Conservation (phyloP, 768 basidiomycete genomes). For the Amanita rubescens region DNA sequence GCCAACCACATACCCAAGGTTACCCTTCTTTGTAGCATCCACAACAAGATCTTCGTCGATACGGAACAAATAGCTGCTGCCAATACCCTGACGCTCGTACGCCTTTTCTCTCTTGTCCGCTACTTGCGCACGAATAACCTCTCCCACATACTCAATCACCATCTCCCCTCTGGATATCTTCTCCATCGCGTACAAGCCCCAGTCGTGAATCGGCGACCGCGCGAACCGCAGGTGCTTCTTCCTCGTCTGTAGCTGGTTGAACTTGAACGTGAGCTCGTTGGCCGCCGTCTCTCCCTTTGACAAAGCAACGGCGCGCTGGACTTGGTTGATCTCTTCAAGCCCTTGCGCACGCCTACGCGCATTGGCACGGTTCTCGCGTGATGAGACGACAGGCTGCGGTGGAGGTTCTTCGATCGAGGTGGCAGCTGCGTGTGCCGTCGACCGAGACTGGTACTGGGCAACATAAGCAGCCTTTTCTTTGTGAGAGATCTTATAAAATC, state of each 20-base stretch:
- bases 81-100: conserved; percentile 96
- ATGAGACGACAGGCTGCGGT: conserved; percentile 58
- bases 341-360: conserved; percentile 88
- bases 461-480: conserved; percentile 90
- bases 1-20: conserved; percentile 73
- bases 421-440: conserved; percentile 35
- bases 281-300: conserved; percentile 70
- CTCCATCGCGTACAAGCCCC: conserved; percentile 98
- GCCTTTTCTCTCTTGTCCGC: conserved; percentile 96
- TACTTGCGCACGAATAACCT: conserved; percentile 90
- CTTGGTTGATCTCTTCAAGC: conserved; percentile 90
- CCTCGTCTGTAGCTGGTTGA: conserved; percentile 95
- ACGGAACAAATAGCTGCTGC: conserved; percentile 94
- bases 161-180: conserved; percentile 90
- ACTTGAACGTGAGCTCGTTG: conserved; percentile 79
- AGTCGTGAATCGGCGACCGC: conserved; percentile 93
- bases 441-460: conserved; percentile 73
- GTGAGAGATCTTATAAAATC: conserved; percentile 92
- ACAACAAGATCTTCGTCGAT: conserved; percentile 98
- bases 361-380: conserved; percentile 86
- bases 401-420: conserved; percentile 39
- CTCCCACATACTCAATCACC: conserved; percentile 99
- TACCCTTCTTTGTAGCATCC: conserved; percentile 98
- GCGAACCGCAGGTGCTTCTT: conserved; percentile 98
- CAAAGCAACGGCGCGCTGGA: conserved; percentile 71